Percentiles rank a stretch among this genome's conserved stretches.
Evolutionary conservation across 176 grass and related monocot genomes (phyloP).

Genomic region (Carex parvula): DNA sequence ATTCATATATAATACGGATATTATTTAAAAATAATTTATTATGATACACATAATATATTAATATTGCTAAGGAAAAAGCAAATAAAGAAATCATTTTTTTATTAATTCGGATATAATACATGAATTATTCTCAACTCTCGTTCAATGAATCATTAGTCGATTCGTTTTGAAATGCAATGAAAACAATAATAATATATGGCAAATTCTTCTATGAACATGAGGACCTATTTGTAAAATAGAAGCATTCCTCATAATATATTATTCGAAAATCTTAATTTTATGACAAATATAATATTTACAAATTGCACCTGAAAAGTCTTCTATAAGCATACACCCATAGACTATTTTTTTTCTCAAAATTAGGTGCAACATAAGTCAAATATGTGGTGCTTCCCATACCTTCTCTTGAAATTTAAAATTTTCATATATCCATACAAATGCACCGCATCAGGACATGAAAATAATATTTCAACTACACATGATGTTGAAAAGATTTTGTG

Average conservation of each 20-base stretch:
- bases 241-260: neutral
- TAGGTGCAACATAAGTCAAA: constrained; percentile 14
- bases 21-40: no score
- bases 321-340: neutral
- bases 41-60: no score
- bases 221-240: no score
- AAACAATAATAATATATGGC: no score
- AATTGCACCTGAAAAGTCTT: neutral
- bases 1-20: no score
- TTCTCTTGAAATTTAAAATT: neutral
- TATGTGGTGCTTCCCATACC: neutral
- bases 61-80: no score
- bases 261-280: neutral
- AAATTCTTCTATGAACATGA: no score
- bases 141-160: neutral
- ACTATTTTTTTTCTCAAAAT: neutral
- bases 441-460: neutral
- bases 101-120: neutral
- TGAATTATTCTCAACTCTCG: neutral
- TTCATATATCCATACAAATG: neutral
- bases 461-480: neutral
- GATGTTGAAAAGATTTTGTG: neutral
- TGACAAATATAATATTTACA: neutral
- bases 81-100: neutral
- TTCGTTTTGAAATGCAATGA: no score